Conservation (phyloP, 331 rosid genomes). For the Acacia pycnantha region DNA sequence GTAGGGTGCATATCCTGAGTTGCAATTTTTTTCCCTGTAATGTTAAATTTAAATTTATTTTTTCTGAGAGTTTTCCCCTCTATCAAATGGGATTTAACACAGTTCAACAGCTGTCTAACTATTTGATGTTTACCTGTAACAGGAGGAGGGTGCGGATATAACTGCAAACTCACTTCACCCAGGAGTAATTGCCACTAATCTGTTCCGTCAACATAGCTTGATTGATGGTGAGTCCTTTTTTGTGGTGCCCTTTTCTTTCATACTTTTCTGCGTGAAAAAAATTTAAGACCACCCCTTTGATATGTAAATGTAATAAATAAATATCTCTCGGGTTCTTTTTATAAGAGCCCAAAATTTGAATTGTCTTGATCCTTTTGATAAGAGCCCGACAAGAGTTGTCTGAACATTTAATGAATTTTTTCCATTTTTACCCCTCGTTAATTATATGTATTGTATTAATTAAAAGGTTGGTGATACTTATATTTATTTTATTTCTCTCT, state of each 20-base stretch:
- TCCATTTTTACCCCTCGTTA: too few species aligned
- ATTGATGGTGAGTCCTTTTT: slow-evolving; percentile 43
- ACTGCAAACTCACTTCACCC: slow-evolving; percentile 96
- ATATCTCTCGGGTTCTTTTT: too few species aligned
- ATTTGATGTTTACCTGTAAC: slow-evolving; percentile 8
- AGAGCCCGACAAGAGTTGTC: too few species aligned
- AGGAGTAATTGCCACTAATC: slow-evolving; percentile 70
- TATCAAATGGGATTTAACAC: not conserved
- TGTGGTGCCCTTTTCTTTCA: not conserved
- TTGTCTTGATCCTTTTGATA: too few species aligned
- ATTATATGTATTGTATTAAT: too few species aligned
- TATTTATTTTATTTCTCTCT: too few species aligned
- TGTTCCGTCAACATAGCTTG: slow-evolving; percentile 59
- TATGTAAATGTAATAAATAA: too few species aligned
- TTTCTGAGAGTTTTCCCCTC: not conserved
- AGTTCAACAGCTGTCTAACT: not conserved
- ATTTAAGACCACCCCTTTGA: not conserved
- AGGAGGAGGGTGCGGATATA: slow-evolving; percentile 71
- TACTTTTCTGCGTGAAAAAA: not conserved
- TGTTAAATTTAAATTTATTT: not conserved
- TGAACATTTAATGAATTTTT: too few species aligned
- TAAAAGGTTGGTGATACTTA: too few species aligned
- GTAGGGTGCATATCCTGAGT: not conserved
- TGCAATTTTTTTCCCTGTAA: not conserved
- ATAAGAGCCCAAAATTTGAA: too few species aligned